Conservation (phyloP, 345 rosid species). For the Litchi chinensis region DNA sequence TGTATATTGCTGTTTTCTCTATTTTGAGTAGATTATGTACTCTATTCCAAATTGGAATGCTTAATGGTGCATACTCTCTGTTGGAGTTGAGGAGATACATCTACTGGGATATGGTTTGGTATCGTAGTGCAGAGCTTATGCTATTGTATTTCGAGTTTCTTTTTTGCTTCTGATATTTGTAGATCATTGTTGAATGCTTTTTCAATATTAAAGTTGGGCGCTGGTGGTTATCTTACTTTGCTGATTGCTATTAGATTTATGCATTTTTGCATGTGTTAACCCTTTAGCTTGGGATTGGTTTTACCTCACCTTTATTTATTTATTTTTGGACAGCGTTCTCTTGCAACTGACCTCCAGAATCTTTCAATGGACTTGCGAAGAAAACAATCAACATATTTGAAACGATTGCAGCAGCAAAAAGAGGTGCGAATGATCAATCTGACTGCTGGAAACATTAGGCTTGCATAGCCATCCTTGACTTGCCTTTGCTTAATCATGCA, state of each 20-base stretch:
- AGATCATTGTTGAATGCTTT: neutral
- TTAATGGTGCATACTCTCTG: neutral
- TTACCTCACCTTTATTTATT: neutral
- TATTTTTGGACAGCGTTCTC: slow-evolving; percentile 52
- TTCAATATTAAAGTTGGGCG: neutral
- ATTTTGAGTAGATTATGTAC: neutral
- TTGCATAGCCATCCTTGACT: neutral
- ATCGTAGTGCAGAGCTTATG: neutral
- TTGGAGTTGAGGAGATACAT: neutral
- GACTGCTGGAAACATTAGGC: neutral
- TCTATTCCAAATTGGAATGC: neutral
- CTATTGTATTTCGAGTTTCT: neutral
- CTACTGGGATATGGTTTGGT: neutral
- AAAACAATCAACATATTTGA: slow-evolving; percentile 92
- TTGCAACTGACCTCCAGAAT: slow-evolving; percentile 88
- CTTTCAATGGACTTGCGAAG: slow-evolving; percentile 91
- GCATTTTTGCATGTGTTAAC: neutral
- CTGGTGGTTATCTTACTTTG: neutral
- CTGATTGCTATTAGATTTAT: neutral
- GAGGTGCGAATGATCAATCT: slow-evolving; percentile 54
- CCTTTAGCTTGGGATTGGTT: neutral
- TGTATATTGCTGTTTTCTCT: neutral
- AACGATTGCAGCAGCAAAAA: slow-evolving; percentile 81
- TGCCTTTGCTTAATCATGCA: neutral
- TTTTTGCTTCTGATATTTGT: neutral